These are phyloP conservation scores for Chlorella sp. DNA, from an alignment of 139 green algal genomes.

Conservation along the genomic window DNA sequence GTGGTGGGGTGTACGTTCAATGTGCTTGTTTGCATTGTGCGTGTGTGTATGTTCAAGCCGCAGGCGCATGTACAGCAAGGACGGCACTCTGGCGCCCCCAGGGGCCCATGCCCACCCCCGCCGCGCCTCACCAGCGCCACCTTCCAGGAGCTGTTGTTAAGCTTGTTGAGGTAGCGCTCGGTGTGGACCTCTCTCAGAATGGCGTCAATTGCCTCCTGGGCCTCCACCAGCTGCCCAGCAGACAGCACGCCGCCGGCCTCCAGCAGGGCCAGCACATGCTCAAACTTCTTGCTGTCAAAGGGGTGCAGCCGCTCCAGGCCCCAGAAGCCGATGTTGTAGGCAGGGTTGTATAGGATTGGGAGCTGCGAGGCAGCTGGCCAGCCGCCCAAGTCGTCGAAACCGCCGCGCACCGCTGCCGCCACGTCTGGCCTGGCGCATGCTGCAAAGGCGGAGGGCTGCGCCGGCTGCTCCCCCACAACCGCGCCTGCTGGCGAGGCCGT, in stretches of 20 bases:
- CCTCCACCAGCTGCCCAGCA: constrained; percentile 32
- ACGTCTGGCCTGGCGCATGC: constrained; percentile 17
- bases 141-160: constrained; percentile 48
- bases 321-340: constrained; percentile 80
- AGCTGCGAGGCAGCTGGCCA: constrained; percentile 30
- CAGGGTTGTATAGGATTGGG: constrained; percentile 1
- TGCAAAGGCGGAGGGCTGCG: background rate
- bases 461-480: background rate
- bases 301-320: constrained; percentile 84
- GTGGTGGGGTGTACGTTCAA: too few relatives aligned
- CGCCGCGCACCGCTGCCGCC: background rate
- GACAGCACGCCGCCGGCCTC: constrained; percentile 12
- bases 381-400: constrained; percentile 28
- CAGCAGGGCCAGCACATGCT: constrained; percentile 46
- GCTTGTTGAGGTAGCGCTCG: constrained; percentile 54
- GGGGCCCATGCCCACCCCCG: too few relatives aligned
- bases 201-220: constrained; percentile 38
- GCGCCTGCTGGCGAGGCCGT: background rate
- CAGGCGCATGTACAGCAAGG: too few relatives aligned
- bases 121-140: constrained; percentile 11
- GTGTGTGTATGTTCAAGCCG: too few relatives aligned
- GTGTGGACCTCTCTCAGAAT: constrained; percentile 63
- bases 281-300: constrained; percentile 83
- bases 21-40: too few relatives aligned
- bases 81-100: too few relatives aligned